Evolutionary conservation across 2,329 filamentous ascomycete genomes (phyloP), one percentile per base, ranked within the genome.

Genomic region (Rugonectria rugulosa): DNA sequence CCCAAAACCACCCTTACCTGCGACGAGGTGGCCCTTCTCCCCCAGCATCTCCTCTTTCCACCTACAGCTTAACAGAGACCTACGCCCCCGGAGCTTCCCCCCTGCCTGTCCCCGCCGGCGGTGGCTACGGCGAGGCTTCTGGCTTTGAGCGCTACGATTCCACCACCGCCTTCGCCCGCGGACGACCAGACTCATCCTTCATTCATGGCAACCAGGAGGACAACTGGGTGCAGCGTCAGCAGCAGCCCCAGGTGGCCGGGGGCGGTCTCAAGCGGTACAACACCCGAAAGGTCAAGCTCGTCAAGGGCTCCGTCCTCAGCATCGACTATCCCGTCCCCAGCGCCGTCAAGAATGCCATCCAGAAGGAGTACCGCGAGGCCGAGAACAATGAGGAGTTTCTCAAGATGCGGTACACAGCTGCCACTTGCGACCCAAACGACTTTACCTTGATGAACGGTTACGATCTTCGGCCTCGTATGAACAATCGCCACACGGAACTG

Each of bases 401-500:
- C 37, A 66, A 66, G 54, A 66, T 66, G 63, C 61, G 63, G 20
- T 66, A 66, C 51, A 66, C 63, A 15, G 63, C 63, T n/a, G 63
- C 63, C 17, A 66, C 63, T 14, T 66, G 63, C 53, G 63, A 66
- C 23, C 63, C 63, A 8, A 66, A 66, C 57, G 63, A 66, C 9
- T 66, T 66, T 24, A 66, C 63, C 6, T 50, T 66, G 37, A 51
- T 62, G 3, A 66, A 66, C 53, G 63, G 63, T 17, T 66, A 66
- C 44, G 64, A 66, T 52, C 48, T 66, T 11, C 63, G 63, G n/a
- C 59, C 63, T 15, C 57, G 62, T 29, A 66, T 66, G 63, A 66
- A 66, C 48, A 66, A 66, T 43, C 61, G 63, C 19, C 63, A 66
- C 52, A 66, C 63, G 9, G 63, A 66, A 48, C 57, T 66, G 1